Percentiles rank a stretch among this genome's conserved stretches.
Evolutionary conservation across 2,329 filamentous ascomycete genomes (phyloP).

Genomic region (Colletotrichum acutatum): DNA sequence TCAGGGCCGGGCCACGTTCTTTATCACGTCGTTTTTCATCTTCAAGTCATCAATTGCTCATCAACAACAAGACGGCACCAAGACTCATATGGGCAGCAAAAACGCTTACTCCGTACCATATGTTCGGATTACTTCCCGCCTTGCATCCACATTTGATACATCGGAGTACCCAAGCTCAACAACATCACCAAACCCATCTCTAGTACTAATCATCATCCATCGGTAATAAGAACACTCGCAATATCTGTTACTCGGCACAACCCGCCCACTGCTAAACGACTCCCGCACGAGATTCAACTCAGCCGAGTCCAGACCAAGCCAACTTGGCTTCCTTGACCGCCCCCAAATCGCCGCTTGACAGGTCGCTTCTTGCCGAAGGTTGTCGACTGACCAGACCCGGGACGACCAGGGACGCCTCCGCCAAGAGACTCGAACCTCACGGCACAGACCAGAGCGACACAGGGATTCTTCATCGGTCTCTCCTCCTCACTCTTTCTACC

Average conservation of each 20-base stretch:
- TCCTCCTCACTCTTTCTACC: background rate
- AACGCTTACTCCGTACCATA: background rate
- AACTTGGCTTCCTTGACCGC: constrained; percentile 32
- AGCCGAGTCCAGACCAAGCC: background rate
- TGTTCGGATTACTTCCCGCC: background rate
- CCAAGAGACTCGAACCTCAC: constrained; percentile 20
- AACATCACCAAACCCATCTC: background rate
- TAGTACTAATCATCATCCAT: background rate
- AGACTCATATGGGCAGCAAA: background rate
- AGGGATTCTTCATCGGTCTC: constrained; percentile 19
- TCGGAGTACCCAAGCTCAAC: background rate
- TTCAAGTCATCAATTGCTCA: background rate
- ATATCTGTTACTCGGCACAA: background rate
- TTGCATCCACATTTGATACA: background rate
- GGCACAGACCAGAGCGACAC: constrained; percentile 34
- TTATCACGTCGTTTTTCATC: background rate
- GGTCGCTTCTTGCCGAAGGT: constrained; percentile 27
- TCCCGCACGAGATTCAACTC: background rate
- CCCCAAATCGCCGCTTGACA: constrained; percentile 26
- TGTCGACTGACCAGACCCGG: constrained; percentile 4
- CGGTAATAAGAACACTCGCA: background rate
- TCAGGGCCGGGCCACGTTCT: background rate
- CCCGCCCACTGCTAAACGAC: background rate
- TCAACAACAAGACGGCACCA: background rate
- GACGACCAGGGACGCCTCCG: constrained; percentile 12